Evolutionary conservation across 768 basidiomycete genomes (phyloP), one percentile per base, ranked within the genome.

Genomic region (Boletus pseudopeckii): DNA sequence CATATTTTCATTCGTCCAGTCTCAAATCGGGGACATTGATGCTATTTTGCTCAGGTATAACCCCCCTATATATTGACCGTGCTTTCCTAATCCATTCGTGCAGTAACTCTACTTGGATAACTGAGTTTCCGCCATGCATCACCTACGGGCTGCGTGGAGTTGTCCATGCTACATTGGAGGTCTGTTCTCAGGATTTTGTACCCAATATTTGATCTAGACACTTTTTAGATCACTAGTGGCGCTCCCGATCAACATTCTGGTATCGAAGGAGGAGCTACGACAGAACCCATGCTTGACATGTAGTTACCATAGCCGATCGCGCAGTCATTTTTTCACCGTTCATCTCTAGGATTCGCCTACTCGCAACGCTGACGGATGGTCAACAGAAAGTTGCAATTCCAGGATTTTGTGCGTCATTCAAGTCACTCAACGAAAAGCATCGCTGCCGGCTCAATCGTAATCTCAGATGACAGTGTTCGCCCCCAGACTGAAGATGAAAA

Each of bases 101-200:
- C 18, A 92, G 90, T 60, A 98, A 99, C 66, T 98, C 95, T 20
- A 95, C 92, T 10, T 99, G 96, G 95, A 92, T 98, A 58, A 88
- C 88, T 13, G 92, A 97, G 61, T 84, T 88, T 58, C 82, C 84
- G 7, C 95, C 97, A 0, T 98, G 95, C 64, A 86, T 98, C 48
- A 97, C 95, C 0, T 97, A 96, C 67, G 97, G 97, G 4, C 74
- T 98, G 52, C 81, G 97, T 43, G 97, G 97, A 0, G 96, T 99
- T 4, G 83, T 98, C 1, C 94, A 95, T 64, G 92, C 90, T 48
- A 80, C 82, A 33, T 71, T 97, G 7, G 81, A 87, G 76, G 90
- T 87, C 42, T 42, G 70, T 44, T 22, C 7, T 17, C 37, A 3
- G n/a, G 4, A 5, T n/a, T 45, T 33, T 13, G 7, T 9, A n/a